Percentiles rank a stretch among this genome's conserved stretches.
These are phyloP conservation scores for Eucommia ulmoides DNA, from an alignment of 257 asterid genomes.

Conservation along the genomic window DNA sequence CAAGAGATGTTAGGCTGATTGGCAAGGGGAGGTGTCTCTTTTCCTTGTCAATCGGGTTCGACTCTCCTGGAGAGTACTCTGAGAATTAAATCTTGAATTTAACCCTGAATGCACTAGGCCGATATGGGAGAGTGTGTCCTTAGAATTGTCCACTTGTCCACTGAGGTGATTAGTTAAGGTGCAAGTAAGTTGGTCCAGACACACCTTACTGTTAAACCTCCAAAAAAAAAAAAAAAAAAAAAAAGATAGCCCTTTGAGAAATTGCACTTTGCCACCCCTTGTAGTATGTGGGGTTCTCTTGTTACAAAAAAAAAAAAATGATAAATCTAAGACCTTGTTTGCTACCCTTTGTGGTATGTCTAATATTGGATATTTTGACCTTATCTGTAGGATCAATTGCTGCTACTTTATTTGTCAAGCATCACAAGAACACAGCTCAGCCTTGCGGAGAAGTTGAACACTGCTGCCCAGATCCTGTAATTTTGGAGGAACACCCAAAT, in stretches of 20 bases:
- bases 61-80: too few species aligned
- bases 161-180: background rate
- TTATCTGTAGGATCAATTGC: conserved; percentile 77
- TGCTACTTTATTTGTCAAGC: conserved; percentile 80
- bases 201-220: background rate
- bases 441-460: conserved; percentile 78
- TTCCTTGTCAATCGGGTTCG: too few species aligned
- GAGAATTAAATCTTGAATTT: too few species aligned
- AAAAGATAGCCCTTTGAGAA: background rate
- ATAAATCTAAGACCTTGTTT: background rate
- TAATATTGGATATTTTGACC: background rate
- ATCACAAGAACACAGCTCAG: conserved; percentile 93
- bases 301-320: background rate
- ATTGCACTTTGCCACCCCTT: background rate
- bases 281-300: background rate
- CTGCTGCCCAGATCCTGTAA: conserved; percentile 88
- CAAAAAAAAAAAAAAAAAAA: too few species aligned
- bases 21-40: too few species aligned
- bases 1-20: too few species aligned
- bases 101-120: too few species aligned
- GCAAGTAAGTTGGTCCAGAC: background rate
- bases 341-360: background rate
- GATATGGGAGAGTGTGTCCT: too few species aligned
- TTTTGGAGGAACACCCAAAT: background rate
- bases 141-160: background rate